Base-by-base conservation (phyloP, 305 asterid genomes). In the Rubia tinctorum region DNA sequence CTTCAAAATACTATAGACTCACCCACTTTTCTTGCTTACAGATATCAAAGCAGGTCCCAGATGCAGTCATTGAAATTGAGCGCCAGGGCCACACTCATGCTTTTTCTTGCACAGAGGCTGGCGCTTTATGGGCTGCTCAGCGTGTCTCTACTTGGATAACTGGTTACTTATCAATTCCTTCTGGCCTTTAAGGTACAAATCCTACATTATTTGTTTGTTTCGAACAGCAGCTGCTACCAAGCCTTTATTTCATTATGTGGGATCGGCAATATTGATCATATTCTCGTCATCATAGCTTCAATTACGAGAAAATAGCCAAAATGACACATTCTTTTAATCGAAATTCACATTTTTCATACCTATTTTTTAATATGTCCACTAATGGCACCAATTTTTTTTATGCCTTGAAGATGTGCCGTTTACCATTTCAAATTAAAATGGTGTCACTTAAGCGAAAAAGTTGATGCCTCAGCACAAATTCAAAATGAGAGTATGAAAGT, bases 51-150 rank as follows among this genome's bases (percentile, higher is more conserved):
- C 82, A 86, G 80, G 90, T 86, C 45, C 89, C 95, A 0, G 87
- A 72, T 69, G 88, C 82, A 27, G 47, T 65, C 7, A 5, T 82
- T 13, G 87, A 80, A 59, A 78, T 91, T 20, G 99, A 91, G 84
- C 78, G 78, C 2, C 90, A 83, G 78, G 93, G 92, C 61, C 88
- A 85, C 61, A 79, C 98, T 59, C 99, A 90, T 66, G 86, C 96
- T 43, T 94, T 94, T 86, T 88, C 90, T 20, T 94, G 99, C 87
- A 83, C 86, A 2, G 87, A 83, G 37, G 87, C 85, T 45, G 99
- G 99, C 42, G 88, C 99, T 0, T 70, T 51, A 1, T 92, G 95
- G 90, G 93, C 85, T 66, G 97, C 99, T 64, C 80, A 80, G 43
- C 91, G 85, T 39, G 93, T 90, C 34, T 82, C 88, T 2, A 78